These are phyloP conservation scores for Pistacia integerrima DNA, from an alignment of 345 rosid species.

Conservation along the genomic window DNA sequence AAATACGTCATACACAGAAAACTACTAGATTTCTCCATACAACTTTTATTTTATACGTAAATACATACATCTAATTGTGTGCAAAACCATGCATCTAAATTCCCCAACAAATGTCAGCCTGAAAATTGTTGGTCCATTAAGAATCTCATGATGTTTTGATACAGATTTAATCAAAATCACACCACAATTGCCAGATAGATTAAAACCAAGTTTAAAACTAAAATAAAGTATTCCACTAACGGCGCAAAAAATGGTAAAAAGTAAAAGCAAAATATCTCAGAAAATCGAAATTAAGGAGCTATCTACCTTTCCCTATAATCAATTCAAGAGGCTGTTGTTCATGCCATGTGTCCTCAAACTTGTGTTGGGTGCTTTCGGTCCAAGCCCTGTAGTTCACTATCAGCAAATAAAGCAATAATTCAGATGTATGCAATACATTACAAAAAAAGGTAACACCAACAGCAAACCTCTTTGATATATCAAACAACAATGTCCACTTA, in stretches of 20 bases:
- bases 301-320: constrained; percentile 83
- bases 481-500: constrained; percentile 34
- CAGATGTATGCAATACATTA: constrained; percentile 8
- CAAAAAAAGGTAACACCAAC: background rate
- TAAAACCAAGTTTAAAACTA: no score
- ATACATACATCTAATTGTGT: background rate
- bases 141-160: background rate
- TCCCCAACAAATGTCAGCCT: constrained; percentile 1
- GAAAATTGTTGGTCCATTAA: background rate
- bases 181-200: background rate
- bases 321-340: constrained; percentile 84
- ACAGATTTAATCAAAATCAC: constrained; percentile 1
- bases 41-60: background rate
- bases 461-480: background rate
- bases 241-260: no score
- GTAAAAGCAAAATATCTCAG: background rate
- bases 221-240: background rate
- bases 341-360: constrained; percentile 90
- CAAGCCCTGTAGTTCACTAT: constrained; percentile 89
- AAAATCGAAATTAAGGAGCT: background rate
- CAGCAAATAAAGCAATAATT: constrained; percentile 22
- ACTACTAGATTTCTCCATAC: background rate
- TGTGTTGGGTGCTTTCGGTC: constrained; percentile 76
- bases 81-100: constrained; percentile 3
- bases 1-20: background rate